phyloP scores from a whole-genome alignment of 1,284 basidiomycete species.

The Papiliotrema laurentii region DNA sequence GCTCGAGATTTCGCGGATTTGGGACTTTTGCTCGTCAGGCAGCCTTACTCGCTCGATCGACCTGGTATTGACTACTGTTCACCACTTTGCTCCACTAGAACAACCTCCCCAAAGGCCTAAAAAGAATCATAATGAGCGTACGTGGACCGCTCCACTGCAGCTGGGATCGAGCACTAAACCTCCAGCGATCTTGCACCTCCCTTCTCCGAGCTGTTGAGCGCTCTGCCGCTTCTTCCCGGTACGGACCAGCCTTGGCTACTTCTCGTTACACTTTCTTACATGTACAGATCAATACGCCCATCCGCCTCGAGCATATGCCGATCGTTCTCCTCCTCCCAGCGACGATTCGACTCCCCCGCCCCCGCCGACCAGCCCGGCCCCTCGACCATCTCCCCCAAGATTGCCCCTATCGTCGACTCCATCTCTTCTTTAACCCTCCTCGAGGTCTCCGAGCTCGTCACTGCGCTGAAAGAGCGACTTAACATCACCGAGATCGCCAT shows the following conservation, averaged over 20 bases:
- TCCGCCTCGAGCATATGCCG: background rate
- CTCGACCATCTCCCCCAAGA: conserved; percentile 53
- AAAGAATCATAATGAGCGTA: conserved; percentile 3
- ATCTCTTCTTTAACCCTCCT: conserved; percentile 86
- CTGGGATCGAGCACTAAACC: no score
- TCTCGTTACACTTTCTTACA: background rate
- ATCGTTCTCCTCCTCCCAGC: conserved; percentile 2
- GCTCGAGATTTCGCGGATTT: background rate
- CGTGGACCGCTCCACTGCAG: background rate
- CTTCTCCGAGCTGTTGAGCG: conserved; percentile 5
- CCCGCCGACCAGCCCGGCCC: conserved; percentile 18
- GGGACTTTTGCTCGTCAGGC: no score
- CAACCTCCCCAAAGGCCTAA: background rate
- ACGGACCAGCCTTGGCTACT: background rate
- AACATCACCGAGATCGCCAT: conserved; percentile 98
- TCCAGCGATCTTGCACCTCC: conserved; percentile 5
- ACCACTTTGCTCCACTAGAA: background rate
- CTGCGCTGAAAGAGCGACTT: conserved; percentile 84
- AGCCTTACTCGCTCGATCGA: no score
- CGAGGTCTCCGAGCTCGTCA: conserved; percentile 95
- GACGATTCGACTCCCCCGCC: background rate
- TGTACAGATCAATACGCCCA: conserved; percentile 5
- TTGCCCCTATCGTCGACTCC: conserved; percentile 84
- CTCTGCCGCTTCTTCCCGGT: conserved; percentile 1
- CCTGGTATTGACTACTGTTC: no score